Evolutionary conservation across 208 protist species (phyloP).

Genomic region (Zelonia costaricensis): DNA sequence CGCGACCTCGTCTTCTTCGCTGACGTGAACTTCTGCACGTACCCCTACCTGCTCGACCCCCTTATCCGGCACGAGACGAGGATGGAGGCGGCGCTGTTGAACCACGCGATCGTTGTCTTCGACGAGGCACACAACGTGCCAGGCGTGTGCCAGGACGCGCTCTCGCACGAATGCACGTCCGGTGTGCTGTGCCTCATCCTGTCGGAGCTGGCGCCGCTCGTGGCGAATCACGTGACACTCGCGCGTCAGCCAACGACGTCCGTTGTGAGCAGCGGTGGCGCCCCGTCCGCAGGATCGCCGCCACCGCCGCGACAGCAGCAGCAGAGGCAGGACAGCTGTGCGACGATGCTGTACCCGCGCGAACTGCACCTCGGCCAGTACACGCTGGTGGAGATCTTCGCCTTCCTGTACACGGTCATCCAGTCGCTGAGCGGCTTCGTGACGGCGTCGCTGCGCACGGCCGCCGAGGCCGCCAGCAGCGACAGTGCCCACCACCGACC

Average conservation of each 20-base stretch:
- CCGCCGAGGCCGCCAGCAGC: no score
- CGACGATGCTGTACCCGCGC: conserved; percentile 44
- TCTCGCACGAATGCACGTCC: conserved; percentile 49
- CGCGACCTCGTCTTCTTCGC: conserved; percentile 81
- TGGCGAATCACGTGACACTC: conserved; percentile 13
- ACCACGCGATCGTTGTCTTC: conserved; percentile 92
- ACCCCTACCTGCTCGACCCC: conserved; percentile 98
- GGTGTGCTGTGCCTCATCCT: conserved; percentile 42
- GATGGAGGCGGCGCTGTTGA: conserved; percentile 69
- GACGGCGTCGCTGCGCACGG: no score
- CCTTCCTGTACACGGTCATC: conserved; percentile 50
- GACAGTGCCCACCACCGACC: not conserved
- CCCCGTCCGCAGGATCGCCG: not conserved
- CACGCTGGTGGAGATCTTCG: conserved; percentile 58
- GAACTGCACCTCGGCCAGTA: conserved; percentile 68
- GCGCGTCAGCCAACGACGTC: conserved; percentile 1
- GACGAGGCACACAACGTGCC: conserved; percentile 97
- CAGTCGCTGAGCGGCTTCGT: conserved; percentile 28
- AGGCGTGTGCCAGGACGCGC: conserved; percentile 65
- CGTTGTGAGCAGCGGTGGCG: no score
- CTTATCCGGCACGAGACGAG: conserved; percentile 87
- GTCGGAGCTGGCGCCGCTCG: conserved; percentile 50
- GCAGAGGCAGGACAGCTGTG: not conserved
- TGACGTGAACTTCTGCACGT: conserved; percentile 96
- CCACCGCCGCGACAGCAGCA: not conserved